phyloP scores from a whole-genome alignment of 116 monocot genomes.

The Zostera marina region DNA sequence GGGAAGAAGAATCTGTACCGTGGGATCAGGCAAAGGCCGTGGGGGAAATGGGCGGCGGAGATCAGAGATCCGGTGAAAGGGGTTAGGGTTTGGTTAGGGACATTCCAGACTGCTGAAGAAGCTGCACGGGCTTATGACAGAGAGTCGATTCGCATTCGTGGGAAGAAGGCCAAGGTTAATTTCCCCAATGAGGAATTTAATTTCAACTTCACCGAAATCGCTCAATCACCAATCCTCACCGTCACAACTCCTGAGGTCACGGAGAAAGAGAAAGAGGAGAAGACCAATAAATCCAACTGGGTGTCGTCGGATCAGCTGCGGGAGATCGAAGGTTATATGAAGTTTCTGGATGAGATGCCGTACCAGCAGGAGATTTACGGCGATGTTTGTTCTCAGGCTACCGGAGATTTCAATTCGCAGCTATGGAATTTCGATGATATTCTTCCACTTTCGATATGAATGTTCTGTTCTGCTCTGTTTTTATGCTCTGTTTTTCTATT shows the following conservation, averaged over 20 bases:
- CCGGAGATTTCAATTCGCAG: slow-evolving; percentile 1
- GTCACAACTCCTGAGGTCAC: neutral
- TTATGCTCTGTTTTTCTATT: too few species aligned
- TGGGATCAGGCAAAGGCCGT: slow-evolving; percentile 64
- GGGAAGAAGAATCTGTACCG: slow-evolving; percentile 57
- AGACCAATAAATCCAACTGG: slow-evolving; percentile 1
- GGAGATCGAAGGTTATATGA: slow-evolving; percentile 31
- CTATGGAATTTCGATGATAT: slow-evolving; percentile 17
- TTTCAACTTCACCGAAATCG: neutral
- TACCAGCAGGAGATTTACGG: slow-evolving; percentile 16
- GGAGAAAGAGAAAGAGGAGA: neutral
- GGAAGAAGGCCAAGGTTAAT: slow-evolving; percentile 76
- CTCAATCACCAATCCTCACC: neutral
- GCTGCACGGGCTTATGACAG: slow-evolving; percentile 74
- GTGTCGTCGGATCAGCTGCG: slow-evolving; percentile 27
- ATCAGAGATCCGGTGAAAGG: slow-evolving; percentile 71
- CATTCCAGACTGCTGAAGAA: slow-evolving; percentile 54
- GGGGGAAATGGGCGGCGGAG: slow-evolving; percentile 93
- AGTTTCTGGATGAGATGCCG: slow-evolving; percentile 31
- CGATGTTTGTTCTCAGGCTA: neutral
- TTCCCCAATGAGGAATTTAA: slow-evolving; percentile 57
- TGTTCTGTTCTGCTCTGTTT: neutral
- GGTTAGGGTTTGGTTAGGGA: slow-evolving; percentile 77
- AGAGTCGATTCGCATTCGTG: slow-evolving; percentile 63
- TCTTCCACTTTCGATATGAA: neutral